Evolutionary conservation across 495 filamentous ascomycete species (phyloP).

Genomic region (Aspergillus haitiensis): DNA sequence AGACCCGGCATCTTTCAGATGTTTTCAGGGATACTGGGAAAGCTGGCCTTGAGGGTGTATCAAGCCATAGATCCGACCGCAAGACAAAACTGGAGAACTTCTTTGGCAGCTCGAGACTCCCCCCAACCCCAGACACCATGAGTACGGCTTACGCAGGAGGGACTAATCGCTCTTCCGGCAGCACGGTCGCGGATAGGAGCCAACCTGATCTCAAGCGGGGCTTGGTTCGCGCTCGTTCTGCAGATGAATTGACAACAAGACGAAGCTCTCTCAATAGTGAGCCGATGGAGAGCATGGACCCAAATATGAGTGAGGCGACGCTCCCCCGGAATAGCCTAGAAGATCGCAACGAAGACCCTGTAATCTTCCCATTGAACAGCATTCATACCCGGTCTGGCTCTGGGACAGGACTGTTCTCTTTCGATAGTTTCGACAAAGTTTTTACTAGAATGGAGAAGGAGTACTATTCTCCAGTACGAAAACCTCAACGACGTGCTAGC

Average conservation of each 20-base stretch:
- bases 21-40: slow-evolving; percentile 21
- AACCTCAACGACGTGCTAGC: slow-evolving; percentile 14
- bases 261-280: slow-evolving; percentile 35
- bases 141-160: slow-evolving; percentile 38
- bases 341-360: slow-evolving; percentile 28
- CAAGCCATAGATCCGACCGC: slow-evolving; percentile 29
- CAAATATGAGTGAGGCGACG: slow-evolving; percentile 36
- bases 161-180: slow-evolving; percentile 39
- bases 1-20: slow-evolving; percentile 23
- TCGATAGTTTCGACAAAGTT: slow-evolving; percentile 22
- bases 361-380: slow-evolving; percentile 36
- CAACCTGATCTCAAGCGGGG: slow-evolving; percentile 24
- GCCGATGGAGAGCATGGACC: slow-evolving; percentile 32
- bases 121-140: slow-evolving; percentile 51
- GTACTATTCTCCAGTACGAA: slow-evolving; percentile 26
- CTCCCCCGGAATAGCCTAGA: slow-evolving; percentile 25
- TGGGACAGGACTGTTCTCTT: slow-evolving; percentile 22
- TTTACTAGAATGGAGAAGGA: slow-evolving; percentile 29
- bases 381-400: slow-evolving; percentile 30
- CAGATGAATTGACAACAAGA: slow-evolving; percentile 34
- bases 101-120: slow-evolving; percentile 40
- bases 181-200: slow-evolving; percentile 32
- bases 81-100: slow-evolving; percentile 33
- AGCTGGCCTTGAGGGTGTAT: slow-evolving; percentile 22
- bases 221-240: slow-evolving; percentile 39